Conservation (phyloP, 1,139 yeast genomes). For the Eremothecium coryli region DNA sequence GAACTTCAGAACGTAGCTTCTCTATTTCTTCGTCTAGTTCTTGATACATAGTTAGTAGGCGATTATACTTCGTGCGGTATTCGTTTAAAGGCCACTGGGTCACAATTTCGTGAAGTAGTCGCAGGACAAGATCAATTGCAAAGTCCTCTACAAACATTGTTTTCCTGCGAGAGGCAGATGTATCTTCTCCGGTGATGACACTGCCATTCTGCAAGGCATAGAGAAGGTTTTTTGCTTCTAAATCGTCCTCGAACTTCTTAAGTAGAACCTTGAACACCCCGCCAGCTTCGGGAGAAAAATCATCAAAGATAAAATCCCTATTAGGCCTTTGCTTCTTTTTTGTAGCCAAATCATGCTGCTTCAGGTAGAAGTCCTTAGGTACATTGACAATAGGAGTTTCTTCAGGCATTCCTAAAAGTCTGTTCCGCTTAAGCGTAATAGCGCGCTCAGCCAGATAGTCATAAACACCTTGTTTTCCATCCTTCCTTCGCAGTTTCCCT, state of each 20-base stretch:
- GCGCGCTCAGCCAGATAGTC: slow-evolving; percentile 25
- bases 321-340: slow-evolving; percentile 14
- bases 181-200: slow-evolving; percentile 17
- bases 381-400: slow-evolving; percentile 26
- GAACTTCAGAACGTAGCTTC: slow-evolving; percentile 15
- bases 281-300: slow-evolving; percentile 11
- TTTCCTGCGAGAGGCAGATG: slow-evolving; percentile 16
- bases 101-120: slow-evolving; percentile 24
- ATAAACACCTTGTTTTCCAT: slow-evolving; percentile 27
- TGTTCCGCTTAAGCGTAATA: slow-evolving; percentile 19
- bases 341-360: slow-evolving; percentile 23
- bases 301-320: slow-evolving; percentile 17
- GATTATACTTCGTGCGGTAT: slow-evolving; percentile 18
- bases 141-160: slow-evolving; percentile 30
- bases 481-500: slow-evolving; percentile 25
- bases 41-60: slow-evolving; percentile 13
- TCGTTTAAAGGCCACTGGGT: slow-evolving; percentile 27
- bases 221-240: slow-evolving; percentile 17
- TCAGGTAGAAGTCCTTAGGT: slow-evolving; percentile 26
- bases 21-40: slow-evolving; percentile 17
- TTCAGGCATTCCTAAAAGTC: slow-evolving; percentile 22
- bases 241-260: slow-evolving; percentile 20
- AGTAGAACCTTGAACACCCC: slow-evolving; percentile 18
- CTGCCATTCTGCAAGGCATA: slow-evolving; percentile 28
- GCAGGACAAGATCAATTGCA: slow-evolving; percentile 20